Evolutionary conservation across 768 basidiomycete genomes (phyloP).

Genomic region (Paxillus rubicundulus): DNA sequence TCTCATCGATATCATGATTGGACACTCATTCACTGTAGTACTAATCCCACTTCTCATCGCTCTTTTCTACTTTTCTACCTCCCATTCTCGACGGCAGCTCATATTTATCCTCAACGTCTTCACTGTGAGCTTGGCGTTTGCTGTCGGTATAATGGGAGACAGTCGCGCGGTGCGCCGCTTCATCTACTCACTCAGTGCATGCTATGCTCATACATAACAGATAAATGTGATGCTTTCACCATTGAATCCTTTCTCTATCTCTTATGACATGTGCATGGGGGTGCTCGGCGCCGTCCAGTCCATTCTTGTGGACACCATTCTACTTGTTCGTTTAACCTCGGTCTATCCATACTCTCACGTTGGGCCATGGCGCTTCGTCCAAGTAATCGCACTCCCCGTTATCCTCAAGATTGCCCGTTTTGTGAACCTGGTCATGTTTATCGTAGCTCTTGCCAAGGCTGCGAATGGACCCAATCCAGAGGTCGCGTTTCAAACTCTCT

Average conservation of each 20-base stretch:
- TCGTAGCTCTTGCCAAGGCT: slow-evolving; percentile 14
- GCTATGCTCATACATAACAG: neutral
- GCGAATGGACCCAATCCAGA: slow-evolving; percentile 10
- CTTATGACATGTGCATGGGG: slow-evolving; percentile 19
- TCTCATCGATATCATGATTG: slow-evolving; percentile 18
- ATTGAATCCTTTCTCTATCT: slow-evolving; percentile 9
- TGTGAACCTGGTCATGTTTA: slow-evolving; percentile 14
- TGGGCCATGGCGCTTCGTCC: slow-evolving; percentile 1
- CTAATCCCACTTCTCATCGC: slow-evolving; percentile 14
- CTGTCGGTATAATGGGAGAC: slow-evolving; percentile 11
- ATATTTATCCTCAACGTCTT: slow-evolving; percentile 15
- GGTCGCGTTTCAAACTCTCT: slow-evolving; percentile 3
- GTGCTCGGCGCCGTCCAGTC: slow-evolving; percentile 16
- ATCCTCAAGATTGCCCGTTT: slow-evolving; percentile 13
- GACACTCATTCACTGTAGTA: slow-evolving; percentile 14
- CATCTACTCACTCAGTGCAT: neutral
- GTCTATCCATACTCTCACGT: slow-evolving; percentile 9
- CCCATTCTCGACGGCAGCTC: slow-evolving; percentile 10
- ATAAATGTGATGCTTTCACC: slow-evolving; percentile 16
- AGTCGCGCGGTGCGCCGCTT: slow-evolving; percentile 1
- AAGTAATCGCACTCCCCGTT: slow-evolving; percentile 9
- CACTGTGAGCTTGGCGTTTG: slow-evolving; percentile 4
- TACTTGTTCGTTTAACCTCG: slow-evolving; percentile 13
- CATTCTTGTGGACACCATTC: slow-evolving; percentile 15
- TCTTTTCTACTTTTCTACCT: slow-evolving; percentile 13